A percentile compares a stretch with the other conserved stretches of the same genome.
Evolutionary conservation across 225 moss, liverwort and hornwort genomes (phyloP).

Genomic region (Straminergon stramineum): DNA sequence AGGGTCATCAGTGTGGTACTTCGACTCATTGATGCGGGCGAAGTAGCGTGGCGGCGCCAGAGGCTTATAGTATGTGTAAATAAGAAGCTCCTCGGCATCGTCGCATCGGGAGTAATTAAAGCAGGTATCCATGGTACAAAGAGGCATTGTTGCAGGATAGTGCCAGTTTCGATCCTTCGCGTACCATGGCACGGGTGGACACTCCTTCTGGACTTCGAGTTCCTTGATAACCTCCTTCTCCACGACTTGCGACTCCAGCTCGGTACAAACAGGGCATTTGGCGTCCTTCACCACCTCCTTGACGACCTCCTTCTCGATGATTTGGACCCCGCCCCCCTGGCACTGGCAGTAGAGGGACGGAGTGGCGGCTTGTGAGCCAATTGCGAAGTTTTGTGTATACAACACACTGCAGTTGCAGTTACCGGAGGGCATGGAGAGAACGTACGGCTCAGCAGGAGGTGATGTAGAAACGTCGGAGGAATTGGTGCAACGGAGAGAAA

Average conservation of each 20-base stretch:
- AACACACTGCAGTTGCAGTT: neutral
- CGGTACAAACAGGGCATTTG: neutral
- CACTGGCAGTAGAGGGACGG: neutral
- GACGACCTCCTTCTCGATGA: neutral
- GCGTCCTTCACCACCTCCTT: neutral
- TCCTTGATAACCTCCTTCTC: slow-evolving; percentile 12
- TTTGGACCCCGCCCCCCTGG: neutral
- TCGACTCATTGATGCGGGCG: slow-evolving; percentile 34
- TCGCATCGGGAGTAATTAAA: slow-evolving; percentile 71
- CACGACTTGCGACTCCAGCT: neutral
- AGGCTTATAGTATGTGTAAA: slow-evolving; percentile 55
- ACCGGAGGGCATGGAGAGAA: neutral
- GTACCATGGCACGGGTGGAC: slow-evolving; percentile 41
- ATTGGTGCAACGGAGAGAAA: neutral
- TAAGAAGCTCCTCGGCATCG: slow-evolving; percentile 46
- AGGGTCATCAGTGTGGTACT: slow-evolving; percentile 32
- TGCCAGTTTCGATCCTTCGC: slow-evolving; percentile 60
- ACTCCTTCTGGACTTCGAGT: neutral
- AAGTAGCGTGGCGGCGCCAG: slow-evolving; percentile 45
- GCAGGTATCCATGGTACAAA: slow-evolving; percentile 72
- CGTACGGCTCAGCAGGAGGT: neutral
- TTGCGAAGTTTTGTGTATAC: neutral
- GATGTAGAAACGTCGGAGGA: neutral
- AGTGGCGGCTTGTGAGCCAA: neutral
- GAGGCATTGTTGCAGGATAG: slow-evolving; percentile 43